Evolutionary conservation across 1,139 yeast genomes (phyloP).

Genomic region (Debaryomyces singareniensis): DNA sequence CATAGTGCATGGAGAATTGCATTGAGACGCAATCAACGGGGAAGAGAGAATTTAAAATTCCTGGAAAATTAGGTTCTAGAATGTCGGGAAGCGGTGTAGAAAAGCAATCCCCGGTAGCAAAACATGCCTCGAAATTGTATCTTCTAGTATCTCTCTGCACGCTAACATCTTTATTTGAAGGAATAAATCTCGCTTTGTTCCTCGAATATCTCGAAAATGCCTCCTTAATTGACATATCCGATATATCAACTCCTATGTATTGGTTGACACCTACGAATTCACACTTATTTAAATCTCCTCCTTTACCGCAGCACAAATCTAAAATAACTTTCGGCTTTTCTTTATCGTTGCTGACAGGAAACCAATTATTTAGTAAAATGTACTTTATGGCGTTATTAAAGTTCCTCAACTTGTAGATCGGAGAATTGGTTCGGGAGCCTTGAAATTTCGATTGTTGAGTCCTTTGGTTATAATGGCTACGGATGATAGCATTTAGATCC

Average conservation of each 20-base stretch:
- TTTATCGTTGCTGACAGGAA: slow-evolving; percentile 39
- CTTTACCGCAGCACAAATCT: slow-evolving; percentile 96
- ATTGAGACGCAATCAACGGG: slow-evolving; percentile 86
- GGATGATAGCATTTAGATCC: slow-evolving; percentile 55
- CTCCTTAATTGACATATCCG: slow-evolving; percentile 81
- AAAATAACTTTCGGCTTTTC: slow-evolving; percentile 41
- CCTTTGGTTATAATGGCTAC: slow-evolving; percentile 81
- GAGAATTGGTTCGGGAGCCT: slow-evolving; percentile 64
- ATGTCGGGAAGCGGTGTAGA: slow-evolving; percentile 62
- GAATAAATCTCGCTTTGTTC: slow-evolving; percentile 35
- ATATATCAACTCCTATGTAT: slow-evolving; percentile 85
- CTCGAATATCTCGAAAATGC: slow-evolving; percentile 67
- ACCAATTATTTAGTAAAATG: slow-evolving; percentile 69
- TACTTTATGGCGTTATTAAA: slow-evolving; percentile 91
- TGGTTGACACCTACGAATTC: slow-evolving; percentile 67
- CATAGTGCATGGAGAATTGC: slow-evolving; percentile 92
- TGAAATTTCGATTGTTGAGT: slow-evolving; percentile 62
- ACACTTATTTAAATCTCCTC: slow-evolving; percentile 94
- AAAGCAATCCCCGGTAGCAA: slow-evolving; percentile 91
- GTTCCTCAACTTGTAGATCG: slow-evolving; percentile 77
- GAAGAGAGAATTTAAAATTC: slow-evolving; percentile 53
- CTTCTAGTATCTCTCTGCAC: slow-evolving; percentile 40
- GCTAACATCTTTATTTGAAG: slow-evolving; percentile 12
- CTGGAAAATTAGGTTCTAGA: slow-evolving; percentile 54
- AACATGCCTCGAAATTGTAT: slow-evolving; percentile 64